Base-by-base conservation (phyloP, 306 rosid genomes). In the Quercus rubra region DNA sequence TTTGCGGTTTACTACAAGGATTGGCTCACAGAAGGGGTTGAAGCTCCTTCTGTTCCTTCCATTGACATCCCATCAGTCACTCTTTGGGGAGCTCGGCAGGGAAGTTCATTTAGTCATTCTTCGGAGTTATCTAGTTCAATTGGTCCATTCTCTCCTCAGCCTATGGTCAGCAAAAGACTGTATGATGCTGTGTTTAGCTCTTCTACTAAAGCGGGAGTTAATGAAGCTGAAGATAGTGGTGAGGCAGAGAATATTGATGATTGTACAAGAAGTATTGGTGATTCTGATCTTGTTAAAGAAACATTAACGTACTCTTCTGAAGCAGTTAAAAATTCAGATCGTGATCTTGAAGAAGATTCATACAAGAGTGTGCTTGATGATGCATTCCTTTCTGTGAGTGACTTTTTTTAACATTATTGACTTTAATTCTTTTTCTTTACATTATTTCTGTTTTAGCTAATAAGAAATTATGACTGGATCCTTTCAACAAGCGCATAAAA, bases 11-110 rank as follows among this genome's bases (percentile, higher is more conserved):
- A 92, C 89, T 92, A 92, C 89, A 92, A 88, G 86, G 93, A 89
- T 69, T 94, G 98, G 98, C 92, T 94, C 28, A 85, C 85, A 13
- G 96, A 89, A 81, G 94, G 96, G 76, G 91, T 71, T 74, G 94
- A 87, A 68, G 79, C 89, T 82, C 93, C 97, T 75, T 4, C 88
- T 23, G 52, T 84, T 71, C 98, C 98, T 81, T 84, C 85, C 19
- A 79, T 92, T 70, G 67, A 74, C 25, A 69, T 86, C 80, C 97
- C 98, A 61, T 80, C 92, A 19, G 73, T 78, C 58, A 73, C 87
- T 12, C 55, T 74, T 75, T 27, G 19, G 51, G 86, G 77, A 82
- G 74, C 70, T 86, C 76, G 55, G 31, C 76, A 27, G 67, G 88
- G 81, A 83, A 83, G 81, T 81, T 83, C 86, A 78, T 71, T 56